Evolutionary conservation across 176 grass and related monocot species (phyloP), one percentile per base, ranked within the genome.

Genomic region (Tuctoria greenei): DNA sequence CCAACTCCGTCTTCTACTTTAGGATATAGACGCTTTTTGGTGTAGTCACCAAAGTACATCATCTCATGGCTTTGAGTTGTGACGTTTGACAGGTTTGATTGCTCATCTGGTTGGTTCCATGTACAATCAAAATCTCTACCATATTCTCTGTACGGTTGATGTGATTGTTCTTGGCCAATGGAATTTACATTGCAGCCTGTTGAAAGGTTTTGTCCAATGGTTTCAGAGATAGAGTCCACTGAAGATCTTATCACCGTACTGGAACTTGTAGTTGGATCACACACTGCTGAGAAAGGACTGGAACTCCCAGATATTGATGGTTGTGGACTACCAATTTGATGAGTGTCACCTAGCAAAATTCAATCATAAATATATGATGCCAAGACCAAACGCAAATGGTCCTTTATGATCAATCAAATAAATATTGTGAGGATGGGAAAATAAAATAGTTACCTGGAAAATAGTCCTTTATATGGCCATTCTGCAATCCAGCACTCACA

Each of bases 181-280:
- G 60, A 55, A 65, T 71, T 64, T 55, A 45, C 27, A 73, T 52
- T 64, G 52, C n/a, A 40, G 65, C 65, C 73, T 65, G 36, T 56
- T 58, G 44, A 38, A 11, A 59, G 40, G 21, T 74, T 61, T 25
- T 82, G 57, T 9, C 18, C 42, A 20, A 35, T 67, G 26, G 16
- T 37, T 83, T 51, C 46, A 40, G 68, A 60, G 41, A 64, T 7
- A 67, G 47, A 67, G 6, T 86, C 80, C 37, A 45, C 17, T 1
- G 28, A 66, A 51, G 36, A 76, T 70, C 56, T 61, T 52, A 70
- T 64, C 65, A 77, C 31, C 60, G 34, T 46, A 67, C 44, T 67
- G n/a, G 81, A 89, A 75, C 76, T 84, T 69, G 52, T 43, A 14
- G 64, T 72, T 78, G 40, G 73, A 71, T 72, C 90, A 85, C 66